Conservation (phyloP, 768 basidiomycete genomes). For the Serpula lacrymans region DNA sequence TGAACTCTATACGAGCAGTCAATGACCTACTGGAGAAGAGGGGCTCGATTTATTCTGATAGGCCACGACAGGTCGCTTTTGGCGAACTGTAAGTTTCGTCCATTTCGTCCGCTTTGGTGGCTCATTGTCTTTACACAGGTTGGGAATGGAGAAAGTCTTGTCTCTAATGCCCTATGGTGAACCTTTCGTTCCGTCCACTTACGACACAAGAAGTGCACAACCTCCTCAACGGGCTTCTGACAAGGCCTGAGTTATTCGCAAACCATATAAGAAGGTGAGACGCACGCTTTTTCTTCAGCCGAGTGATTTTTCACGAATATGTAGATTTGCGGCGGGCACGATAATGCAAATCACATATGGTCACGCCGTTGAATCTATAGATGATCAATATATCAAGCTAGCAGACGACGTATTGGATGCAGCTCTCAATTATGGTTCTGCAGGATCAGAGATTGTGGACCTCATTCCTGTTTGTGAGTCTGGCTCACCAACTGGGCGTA, state of each 20-base stretch:
- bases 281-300: too few species aligned
- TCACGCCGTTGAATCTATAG: conserved; percentile 48
- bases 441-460: conserved; percentile 52
- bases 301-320: not conserved
- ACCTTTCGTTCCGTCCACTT: conserved; percentile 36
- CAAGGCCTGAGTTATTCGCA: conserved; percentile 29
- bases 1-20: conserved; percentile 52
- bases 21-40: conserved; percentile 64
- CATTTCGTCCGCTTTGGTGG: too few species aligned
- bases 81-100: too few species aligned
- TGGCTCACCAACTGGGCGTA: not conserved
- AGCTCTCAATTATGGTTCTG: conserved; percentile 50
- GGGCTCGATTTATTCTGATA: conserved; percentile 63
- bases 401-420: conserved; percentile 49
- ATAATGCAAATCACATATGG: conserved; percentile 56
- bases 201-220: conserved; percentile 36
- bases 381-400: conserved; percentile 48
- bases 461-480: conserved; percentile 40
- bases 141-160: conserved; percentile 31
- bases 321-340: conserved; percentile 48
- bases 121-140: conserved; percentile 37
- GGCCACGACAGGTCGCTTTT: too few species aligned
- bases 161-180: conserved; percentile 39
- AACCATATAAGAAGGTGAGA: too few species aligned
- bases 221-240: conserved; percentile 40